These are phyloP conservation scores for Tricholoma saponaceum DNA, from an alignment of 768 basidiomycete species.

Conservation along the genomic window DNA sequence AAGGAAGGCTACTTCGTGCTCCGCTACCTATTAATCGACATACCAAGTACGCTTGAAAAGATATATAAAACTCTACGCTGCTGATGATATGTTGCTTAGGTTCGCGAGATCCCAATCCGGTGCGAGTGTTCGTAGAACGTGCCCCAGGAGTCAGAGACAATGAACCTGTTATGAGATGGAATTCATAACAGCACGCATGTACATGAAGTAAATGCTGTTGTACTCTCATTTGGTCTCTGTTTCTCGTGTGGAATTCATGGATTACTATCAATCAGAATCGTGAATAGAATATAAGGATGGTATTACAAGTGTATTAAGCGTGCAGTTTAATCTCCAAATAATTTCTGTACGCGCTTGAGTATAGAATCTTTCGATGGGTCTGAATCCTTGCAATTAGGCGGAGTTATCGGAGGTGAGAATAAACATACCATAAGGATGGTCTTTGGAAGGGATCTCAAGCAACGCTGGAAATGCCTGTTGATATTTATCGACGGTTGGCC, in stretches of 20 bases:
- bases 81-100: slow-evolving; percentile 30
- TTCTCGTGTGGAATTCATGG: neutral
- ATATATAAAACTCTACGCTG: slow-evolving; percentile 14
- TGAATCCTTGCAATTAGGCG: slow-evolving; percentile 22
- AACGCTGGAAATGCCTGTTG: slow-evolving; percentile 95
- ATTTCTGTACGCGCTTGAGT: slow-evolving; percentile 93
- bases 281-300: neutral
- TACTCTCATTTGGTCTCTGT: slow-evolving; percentile 1
- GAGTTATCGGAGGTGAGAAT: neutral
- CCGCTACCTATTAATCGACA: slow-evolving; percentile 73
- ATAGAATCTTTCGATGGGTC: slow-evolving; percentile 96
- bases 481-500: slow-evolving; percentile 92
- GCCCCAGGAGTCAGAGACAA: slow-evolving; percentile 63
- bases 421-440: slow-evolving; percentile 89
- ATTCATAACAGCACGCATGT: slow-evolving; percentile 24
- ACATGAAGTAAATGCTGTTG: slow-evolving; percentile 17
- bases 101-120: slow-evolving; percentile 56
- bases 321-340: slow-evolving; percentile 76
- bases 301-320: slow-evolving; percentile 4
- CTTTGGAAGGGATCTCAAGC: slow-evolving; percentile 97
- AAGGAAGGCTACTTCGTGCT: slow-evolving; percentile 75
- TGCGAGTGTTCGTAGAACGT: slow-evolving; percentile 69
- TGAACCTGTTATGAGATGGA: slow-evolving; percentile 69
- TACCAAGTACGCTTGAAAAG: slow-evolving; percentile 60
- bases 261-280: neutral